Evolutionary conservation across 2,329 filamentous ascomycete genomes (phyloP), one percentile per base, ranked within the genome.

Genomic region (Penicillium concentricum): DNA sequence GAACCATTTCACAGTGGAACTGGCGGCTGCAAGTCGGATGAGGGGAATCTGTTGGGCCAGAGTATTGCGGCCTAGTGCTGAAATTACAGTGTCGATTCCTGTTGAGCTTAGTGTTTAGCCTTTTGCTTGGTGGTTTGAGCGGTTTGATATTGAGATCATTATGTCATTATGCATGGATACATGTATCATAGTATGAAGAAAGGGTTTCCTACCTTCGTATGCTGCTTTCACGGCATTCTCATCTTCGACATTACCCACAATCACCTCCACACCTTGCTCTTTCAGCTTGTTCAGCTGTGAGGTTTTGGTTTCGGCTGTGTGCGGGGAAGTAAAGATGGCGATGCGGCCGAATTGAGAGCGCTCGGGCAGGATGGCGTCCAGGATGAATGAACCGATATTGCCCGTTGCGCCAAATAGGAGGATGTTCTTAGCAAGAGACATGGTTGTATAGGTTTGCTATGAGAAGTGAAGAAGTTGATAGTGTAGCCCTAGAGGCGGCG

Each of bases 81-180:
- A 87, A 47, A 90, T 74, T 41, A 90, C 78, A 0, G 87, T 89
- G 69, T 90, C 85, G 63, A 87, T 81, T 47, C 75, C 80, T 80
- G n/a, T 15, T 34, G 12, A 18, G 7, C 4, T 50, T 30, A 1
- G 26, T n/a, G 30, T 16, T 64, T 47, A 63, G 52, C 24, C 47
- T 26, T 22, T 10, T 12, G 26, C 16, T 20, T 38, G 10, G 8
- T 51, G 18, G 4, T 20, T 38, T 26, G 22, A 3, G 22, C 32
- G 0, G 24, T 39, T 47, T 41, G n/a, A 30, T 20, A 22, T n/a
- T 46, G 15, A 16, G 18, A 22, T 16, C 22, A n/a, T 24, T 41
- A 7, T 32, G 42, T 20, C 28, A 20, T 20, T 34, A 22, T 28
- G 28, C 5, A 15, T 28, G 22, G 22, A 45, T 32, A n/a, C n/a